These are phyloP conservation scores for Cutaneotrichosporon sp. DNA, from an alignment of 1,284 basidiomycete species.

Conservation along the genomic window DNA sequence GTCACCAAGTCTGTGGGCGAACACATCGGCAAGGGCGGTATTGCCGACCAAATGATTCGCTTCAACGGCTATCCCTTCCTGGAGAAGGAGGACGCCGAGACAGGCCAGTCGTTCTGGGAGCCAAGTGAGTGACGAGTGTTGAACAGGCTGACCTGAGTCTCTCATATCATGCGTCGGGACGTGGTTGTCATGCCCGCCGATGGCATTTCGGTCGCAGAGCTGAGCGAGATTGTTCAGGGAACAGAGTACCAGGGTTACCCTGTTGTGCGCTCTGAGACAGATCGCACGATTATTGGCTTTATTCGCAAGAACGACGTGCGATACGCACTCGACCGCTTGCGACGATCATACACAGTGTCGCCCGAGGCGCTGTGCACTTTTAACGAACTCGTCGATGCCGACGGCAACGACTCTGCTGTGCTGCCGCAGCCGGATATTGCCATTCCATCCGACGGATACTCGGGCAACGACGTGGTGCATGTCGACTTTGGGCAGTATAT, in stretches of 20 bases:
- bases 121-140: constrained; percentile 57
- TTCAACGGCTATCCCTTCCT: constrained; percentile 97
- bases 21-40: constrained; percentile 83
- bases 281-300: constrained; percentile 72
- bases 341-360: constrained; percentile 58
- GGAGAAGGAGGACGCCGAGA: constrained; percentile 76
- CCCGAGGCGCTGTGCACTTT: constrained; percentile 69
- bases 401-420: constrained; percentile 20
- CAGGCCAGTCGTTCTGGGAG: constrained; percentile 82
- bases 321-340: constrained; percentile 75
- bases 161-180: constrained; percentile 79
- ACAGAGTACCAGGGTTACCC: constrained; percentile 88
- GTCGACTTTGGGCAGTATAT: constrained; percentile 86
- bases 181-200: constrained; percentile 66
- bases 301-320: constrained; percentile 79
- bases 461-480: constrained; percentile 26
- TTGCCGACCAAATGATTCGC: constrained; percentile 93
- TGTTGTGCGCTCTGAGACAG: constrained; percentile 57
- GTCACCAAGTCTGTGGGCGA: constrained; percentile 98
- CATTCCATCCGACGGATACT: constrained; percentile 22
- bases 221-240: constrained; percentile 64
- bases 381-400: constrained; percentile 39
- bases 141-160: constrained; percentile 54
- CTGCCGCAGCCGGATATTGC: constrained; percentile 31
- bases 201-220: constrained; percentile 68